A percentile compares a stretch with the other conserved stretches of the same genome.
Evolutionary conservation across 108 stramenopile species (phyloP).

Genomic region (Aureococcus anophagefferens): DNA sequence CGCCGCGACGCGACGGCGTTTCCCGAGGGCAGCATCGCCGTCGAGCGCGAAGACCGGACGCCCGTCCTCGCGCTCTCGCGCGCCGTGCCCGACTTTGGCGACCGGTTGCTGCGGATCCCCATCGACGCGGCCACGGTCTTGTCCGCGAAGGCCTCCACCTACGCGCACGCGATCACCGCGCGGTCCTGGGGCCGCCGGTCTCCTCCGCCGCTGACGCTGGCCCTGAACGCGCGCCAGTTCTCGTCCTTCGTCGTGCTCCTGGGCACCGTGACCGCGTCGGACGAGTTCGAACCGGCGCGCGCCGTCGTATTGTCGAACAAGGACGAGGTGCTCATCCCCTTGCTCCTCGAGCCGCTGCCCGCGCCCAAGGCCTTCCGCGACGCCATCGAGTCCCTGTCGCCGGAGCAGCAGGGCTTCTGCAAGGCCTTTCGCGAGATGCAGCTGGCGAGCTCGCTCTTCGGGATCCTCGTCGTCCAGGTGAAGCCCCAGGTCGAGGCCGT

Average conservation of each 20-base stretch:
- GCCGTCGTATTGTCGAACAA: slow-evolving; percentile 75
- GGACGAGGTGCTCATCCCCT: slow-evolving; percentile 69
- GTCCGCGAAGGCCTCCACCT: slow-evolving; percentile 46
- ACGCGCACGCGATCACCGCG: slow-evolving; percentile 59
- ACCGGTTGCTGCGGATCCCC: neutral
- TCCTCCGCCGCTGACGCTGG: slow-evolving; percentile 21
- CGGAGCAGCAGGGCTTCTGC: slow-evolving; percentile 71
- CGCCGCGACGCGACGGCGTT: slow-evolving; percentile 41
- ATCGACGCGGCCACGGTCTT: slow-evolving; percentile 39
- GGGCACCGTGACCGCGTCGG: slow-evolving; percentile 54
- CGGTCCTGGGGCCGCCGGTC: slow-evolving; percentile 29
- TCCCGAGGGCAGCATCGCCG: slow-evolving; percentile 47
- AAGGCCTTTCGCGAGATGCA: slow-evolving; percentile 67
- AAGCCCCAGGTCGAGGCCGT: slow-evolving; percentile 72
- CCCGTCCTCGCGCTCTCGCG: neutral
- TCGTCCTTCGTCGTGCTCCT: slow-evolving; percentile 59
- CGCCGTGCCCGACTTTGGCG: neutral
- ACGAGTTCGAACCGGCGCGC: slow-evolving; percentile 59
- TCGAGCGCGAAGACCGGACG: slow-evolving; percentile 18
- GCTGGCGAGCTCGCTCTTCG: slow-evolving; percentile 66
- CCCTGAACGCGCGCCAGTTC: slow-evolving; percentile 63
- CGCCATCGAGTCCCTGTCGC: slow-evolving; percentile 64
- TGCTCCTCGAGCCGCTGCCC: slow-evolving; percentile 62
- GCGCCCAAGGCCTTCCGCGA: slow-evolving; percentile 76
- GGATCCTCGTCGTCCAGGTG: slow-evolving; percentile 61